A percentile compares a stretch with the other conserved stretches of the same genome.
These are phyloP conservation scores for Climacium dendroides DNA, from an alignment of 225 moss, liverwort and hornwort species.

Conservation along the genomic window DNA sequence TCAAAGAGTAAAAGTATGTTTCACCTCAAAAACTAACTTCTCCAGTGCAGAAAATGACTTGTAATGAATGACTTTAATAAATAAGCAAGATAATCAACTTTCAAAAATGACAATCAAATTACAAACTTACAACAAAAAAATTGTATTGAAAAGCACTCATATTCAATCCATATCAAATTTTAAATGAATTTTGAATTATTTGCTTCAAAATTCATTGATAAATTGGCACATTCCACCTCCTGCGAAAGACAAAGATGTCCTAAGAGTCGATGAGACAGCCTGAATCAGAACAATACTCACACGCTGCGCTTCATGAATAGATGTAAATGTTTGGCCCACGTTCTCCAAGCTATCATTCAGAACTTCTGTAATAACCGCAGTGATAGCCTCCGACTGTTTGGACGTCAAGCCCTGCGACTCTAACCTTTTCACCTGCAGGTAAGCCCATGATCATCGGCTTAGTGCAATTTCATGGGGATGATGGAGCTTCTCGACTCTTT, in stretches of 20 bases:
- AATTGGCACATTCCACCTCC: not conserved
- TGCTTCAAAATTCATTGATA: not conserved
- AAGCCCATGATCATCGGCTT: not conserved
- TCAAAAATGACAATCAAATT: not conserved
- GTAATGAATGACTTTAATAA: not conserved
- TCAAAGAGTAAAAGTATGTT: not conserved
- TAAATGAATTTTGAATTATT: not conserved
- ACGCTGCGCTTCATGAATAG: slow-evolving; percentile 36
- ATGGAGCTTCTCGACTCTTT: not conserved
- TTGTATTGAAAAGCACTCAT: not conserved
- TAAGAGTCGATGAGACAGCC: not conserved
- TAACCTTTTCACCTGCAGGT: slow-evolving; percentile 31
- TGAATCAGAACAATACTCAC: slow-evolving; percentile 20
- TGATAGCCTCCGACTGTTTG: slow-evolving; percentile 49
- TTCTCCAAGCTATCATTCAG: slow-evolving; percentile 59
- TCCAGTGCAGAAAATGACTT: not conserved
- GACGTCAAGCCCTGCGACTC: slow-evolving; percentile 46
- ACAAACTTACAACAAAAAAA: not conserved
- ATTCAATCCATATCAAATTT: not conserved
- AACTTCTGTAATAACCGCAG: slow-evolving; percentile 53
- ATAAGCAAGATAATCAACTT: not conserved
- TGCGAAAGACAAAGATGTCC: not conserved
- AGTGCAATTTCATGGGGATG: not conserved
- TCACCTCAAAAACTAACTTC: not conserved
- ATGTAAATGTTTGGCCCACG: slow-evolving; percentile 45